Percentiles rank a stretch among this genome's conserved stretches.
Evolutionary conservation across 352 stramenopile species (phyloP).

Genomic region (Pythium aristosporum): DNA sequence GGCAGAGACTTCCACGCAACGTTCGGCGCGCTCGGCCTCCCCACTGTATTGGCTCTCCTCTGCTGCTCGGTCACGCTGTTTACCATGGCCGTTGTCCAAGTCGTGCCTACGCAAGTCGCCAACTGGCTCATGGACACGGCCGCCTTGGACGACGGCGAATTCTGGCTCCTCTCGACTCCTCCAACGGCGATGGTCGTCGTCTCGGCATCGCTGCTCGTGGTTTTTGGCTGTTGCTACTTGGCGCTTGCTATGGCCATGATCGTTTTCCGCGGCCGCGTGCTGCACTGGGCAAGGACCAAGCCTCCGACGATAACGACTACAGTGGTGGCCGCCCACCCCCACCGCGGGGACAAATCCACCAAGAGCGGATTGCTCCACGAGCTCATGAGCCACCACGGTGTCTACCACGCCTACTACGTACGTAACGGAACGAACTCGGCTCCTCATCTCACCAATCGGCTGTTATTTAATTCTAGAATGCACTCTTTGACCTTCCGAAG

Average conservation of each 20-base stretch:
- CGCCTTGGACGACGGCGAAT: conserved; percentile 21
- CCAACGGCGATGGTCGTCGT: not conserved
- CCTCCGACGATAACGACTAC: not conserved
- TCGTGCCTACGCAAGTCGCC: conserved; percentile 20
- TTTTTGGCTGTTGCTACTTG: conserved; percentile 15
- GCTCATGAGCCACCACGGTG: conserved; percentile 8
- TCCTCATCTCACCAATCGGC: not conserved
- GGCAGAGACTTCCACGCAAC: conserved; percentile 4
- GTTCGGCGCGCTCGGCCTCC: conserved; percentile 13
- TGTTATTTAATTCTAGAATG: conserved; percentile 13
- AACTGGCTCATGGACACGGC: conserved; percentile 30
- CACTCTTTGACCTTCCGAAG: conserved; percentile 16
- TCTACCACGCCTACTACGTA: conserved; percentile 24
- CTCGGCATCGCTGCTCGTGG: conserved; percentile 7
- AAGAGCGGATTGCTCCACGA: not conserved
- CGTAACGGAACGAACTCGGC: not conserved
- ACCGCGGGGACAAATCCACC: not conserved
- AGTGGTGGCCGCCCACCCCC: not conserved
- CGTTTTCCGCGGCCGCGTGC: conserved; percentile 11
- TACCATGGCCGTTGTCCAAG: conserved; percentile 14
- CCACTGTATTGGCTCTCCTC: conserved; percentile 21
- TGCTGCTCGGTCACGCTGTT: conserved; percentile 12
- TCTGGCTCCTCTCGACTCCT: conserved; percentile 22
- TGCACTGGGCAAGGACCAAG: not conserved
- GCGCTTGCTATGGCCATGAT: conserved; percentile 20